These are phyloP conservation scores for Boletellus sp. DNA, from an alignment of 768 basidiomycete genomes.

Conservation along the genomic window DNA sequence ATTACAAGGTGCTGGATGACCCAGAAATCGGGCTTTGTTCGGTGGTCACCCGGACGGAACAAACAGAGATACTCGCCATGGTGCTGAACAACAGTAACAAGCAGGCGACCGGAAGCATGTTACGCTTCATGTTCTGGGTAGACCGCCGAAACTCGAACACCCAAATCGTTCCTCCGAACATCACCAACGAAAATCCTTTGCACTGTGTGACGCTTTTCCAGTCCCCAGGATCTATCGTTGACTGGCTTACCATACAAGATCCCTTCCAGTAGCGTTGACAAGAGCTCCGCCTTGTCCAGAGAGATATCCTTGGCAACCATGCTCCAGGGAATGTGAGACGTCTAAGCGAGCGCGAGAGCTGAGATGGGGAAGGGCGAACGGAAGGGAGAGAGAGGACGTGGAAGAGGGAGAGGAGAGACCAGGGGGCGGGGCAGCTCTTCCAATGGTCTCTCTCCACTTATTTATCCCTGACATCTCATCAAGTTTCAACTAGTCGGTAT, in stretches of 20 bases:
- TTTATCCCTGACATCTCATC: neutral
- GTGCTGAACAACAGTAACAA: conserved; percentile 26
- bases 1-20: conserved; percentile 22
- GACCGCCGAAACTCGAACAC: conserved; percentile 13
- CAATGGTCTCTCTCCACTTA: neutral
- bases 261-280: conserved; percentile 8
- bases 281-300: conserved; percentile 4
- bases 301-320: neutral
- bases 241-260: conserved; percentile 11
- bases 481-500: neutral
- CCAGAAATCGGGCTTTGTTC: neutral
- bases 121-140: conserved; percentile 7
- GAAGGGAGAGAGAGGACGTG: neutral
- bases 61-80: conserved; percentile 11
- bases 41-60: neutral
- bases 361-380: neutral
- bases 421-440: neutral
- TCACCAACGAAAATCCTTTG: conserved; percentile 32
- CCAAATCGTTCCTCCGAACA: conserved; percentile 31
- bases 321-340: neutral
- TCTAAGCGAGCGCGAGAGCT: too few species aligned
- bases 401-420: neutral
- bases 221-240: neutral
- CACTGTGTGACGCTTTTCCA: neutral
- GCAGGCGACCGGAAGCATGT: conserved; percentile 19